Percentiles rank a stretch among this genome's conserved stretches.
These are phyloP conservation scores for Fusarium pseudocircinatum DNA, from an alignment of 2,329 filamentous ascomycete species.

Conservation along the genomic window DNA sequence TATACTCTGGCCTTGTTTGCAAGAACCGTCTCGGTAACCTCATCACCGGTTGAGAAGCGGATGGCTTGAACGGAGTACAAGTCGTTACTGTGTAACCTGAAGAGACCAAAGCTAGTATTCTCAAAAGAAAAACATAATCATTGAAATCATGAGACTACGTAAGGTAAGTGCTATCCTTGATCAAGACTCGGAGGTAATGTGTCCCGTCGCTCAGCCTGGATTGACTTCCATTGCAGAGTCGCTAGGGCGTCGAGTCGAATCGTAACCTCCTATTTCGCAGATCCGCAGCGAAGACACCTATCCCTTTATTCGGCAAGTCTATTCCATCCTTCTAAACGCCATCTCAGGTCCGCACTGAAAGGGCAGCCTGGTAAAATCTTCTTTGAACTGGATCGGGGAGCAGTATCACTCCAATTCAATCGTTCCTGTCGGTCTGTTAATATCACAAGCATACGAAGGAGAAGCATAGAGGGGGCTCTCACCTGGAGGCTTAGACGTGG, in stretches of 20 bases:
- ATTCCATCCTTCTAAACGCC: slow-evolving; percentile 5
- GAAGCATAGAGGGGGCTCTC: background rate
- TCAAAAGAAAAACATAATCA: background rate
- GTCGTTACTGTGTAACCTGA: background rate
- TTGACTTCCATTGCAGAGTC: background rate
- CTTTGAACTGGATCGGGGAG: background rate
- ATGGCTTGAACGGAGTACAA: background rate
- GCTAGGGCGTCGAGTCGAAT: background rate
- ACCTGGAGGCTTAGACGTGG: slow-evolving; percentile 6
- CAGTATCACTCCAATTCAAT: background rate
- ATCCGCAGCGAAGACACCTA: background rate
- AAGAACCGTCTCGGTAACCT: background rate
- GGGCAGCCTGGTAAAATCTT: background rate
- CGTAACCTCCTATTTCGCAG: background rate
- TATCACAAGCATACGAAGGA: background rate
- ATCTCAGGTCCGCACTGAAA: background rate
- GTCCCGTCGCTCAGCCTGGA: background rate
- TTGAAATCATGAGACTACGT: background rate
- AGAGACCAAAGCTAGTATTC: background rate
- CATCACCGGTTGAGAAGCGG: background rate
- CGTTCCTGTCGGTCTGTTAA: background rate
- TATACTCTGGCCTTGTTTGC: background rate
- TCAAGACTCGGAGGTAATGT: background rate
- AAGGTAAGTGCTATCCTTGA: background rate
- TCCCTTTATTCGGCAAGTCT: slow-evolving; percentile 3